Conservation (phyloP, 2,329 filamentous ascomycete species). For the Aspergillus proliferans region DNA sequence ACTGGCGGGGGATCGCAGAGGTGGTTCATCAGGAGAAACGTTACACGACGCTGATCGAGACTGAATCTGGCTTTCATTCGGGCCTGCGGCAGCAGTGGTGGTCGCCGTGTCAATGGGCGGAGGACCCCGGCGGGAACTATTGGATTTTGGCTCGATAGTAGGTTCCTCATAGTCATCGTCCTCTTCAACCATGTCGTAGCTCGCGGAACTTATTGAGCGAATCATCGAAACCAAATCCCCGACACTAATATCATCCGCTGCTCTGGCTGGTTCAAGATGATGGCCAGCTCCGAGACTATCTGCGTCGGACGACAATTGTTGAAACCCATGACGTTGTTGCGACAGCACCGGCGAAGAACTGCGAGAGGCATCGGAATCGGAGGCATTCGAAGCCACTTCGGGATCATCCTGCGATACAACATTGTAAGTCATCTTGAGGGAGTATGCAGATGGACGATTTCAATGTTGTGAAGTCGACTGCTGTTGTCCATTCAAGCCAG, state of each 20-base stretch:
- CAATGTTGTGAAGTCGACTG: not conserved
- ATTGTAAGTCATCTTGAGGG: conserved; percentile 37
- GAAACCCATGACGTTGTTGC: conserved; percentile 17
- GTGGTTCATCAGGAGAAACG: conserved; percentile 15
- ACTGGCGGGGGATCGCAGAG: conserved; percentile 35
- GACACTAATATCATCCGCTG: conserved; percentile 18
- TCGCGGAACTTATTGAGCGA: conserved; percentile 31
- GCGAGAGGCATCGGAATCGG: conserved; percentile 28
- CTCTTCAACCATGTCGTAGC: conserved; percentile 43
- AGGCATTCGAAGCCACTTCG: conserved; percentile 32
- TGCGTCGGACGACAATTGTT: conserved; percentile 24
- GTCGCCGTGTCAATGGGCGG: conserved; percentile 21
- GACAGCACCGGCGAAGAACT: conserved; percentile 22
- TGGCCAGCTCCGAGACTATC: conserved; percentile 25
- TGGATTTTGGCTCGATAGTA: conserved; percentile 18
- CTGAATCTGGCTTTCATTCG: not conserved
- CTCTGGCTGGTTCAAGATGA: conserved; percentile 24
- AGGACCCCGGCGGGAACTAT: conserved; percentile 21
- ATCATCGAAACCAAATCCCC: conserved; percentile 28
- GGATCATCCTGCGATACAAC: conserved; percentile 37
- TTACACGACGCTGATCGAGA: conserved; percentile 13
- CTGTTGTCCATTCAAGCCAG: too few relatives aligned
- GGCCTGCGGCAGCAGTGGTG: conserved; percentile 3
- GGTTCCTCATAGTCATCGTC: conserved; percentile 43
- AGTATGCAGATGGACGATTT: conserved; percentile 1